These are phyloP conservation scores for Pyrenophora tritici-repentis DNA, from an alignment of 2,329 filamentous ascomycete genomes.

Conservation along the genomic window DNA sequence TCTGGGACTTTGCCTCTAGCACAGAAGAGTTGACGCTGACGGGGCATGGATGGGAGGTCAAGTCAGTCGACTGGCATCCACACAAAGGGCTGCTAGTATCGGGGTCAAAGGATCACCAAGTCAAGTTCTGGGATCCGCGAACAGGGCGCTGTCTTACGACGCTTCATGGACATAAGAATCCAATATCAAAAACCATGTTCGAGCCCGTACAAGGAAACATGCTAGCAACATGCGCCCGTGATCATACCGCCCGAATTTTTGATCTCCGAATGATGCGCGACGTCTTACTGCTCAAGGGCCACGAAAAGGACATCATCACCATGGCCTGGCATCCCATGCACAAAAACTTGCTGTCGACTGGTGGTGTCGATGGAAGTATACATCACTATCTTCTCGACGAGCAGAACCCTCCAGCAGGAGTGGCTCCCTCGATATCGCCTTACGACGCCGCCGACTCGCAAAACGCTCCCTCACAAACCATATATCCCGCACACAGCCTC, in stretches of 20 bases:
- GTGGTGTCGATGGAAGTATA: conserved; percentile 85
- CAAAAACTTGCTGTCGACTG: conserved; percentile 84
- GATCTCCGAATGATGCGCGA: conserved; percentile 98
- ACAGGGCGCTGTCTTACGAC: conserved; percentile 89
- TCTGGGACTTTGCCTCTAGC: conserved; percentile 92
- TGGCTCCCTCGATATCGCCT: conserved; percentile 73
- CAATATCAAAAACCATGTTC: conserved; percentile 89
- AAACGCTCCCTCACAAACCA: conserved; percentile 83
- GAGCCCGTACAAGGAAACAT: conserved; percentile 83
- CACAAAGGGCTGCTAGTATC: conserved; percentile 92
- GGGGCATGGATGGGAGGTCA: conserved; percentile 98
- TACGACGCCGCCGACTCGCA: conserved; percentile 83
- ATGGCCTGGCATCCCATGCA: conserved; percentile 94
- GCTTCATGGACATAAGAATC: conserved; percentile 95
- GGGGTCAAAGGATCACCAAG: conserved; percentile 94
- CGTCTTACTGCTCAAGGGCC: conserved; percentile 87
- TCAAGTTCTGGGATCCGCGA: conserved; percentile 98
- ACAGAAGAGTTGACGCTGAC: conserved; percentile 81
- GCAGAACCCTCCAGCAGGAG: conserved; percentile 79
- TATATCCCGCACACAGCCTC: conserved; percentile 86
- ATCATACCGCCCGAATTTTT: conserved; percentile 91
- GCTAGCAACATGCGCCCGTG: conserved; percentile 88
- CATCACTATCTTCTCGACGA: conserved; percentile 97
- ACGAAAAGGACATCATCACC: conserved; percentile 95
- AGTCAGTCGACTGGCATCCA: conserved; percentile 96